Evolutionary conservation across 768 basidiomycete genomes (phyloP), one percentile per base, ranked within the genome.

Genomic region (Kwoniella europaea): DNA sequence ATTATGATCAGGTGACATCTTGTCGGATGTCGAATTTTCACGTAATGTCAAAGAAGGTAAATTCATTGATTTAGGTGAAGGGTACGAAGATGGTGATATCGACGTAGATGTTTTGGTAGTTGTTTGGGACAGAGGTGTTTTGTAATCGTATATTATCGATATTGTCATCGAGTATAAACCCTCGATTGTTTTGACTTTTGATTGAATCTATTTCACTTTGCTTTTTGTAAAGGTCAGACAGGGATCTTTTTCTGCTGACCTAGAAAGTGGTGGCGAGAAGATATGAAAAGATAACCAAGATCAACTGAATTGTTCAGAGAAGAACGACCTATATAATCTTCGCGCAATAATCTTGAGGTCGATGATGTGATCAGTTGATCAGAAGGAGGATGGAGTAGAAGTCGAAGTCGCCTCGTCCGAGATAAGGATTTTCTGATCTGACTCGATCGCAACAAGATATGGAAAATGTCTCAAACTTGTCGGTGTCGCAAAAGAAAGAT

Each of bases 31-130:
- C 41, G 71, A 62, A 42, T 55, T 66, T 20, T 71, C 71, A 16
- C 53, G 18, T 10, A 63, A 52, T 1, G 60, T 55, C 12, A 71
- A 24, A 20, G 66, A 44, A 20, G 71, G 63, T 2, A 63, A 29
- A 44, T 65, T 59, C 69, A 71, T 71, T 7, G 69, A 71, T 66
- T 71, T 71, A 5, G 69, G 69, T 53, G 64, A 71, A 55, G 64
- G 69, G 20, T 71, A 66, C 18, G 22, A 35, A 18, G 61, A 42
- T 24, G 67, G 67, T 13, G 67, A 67, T 43, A 35, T 20, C 53
- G 63, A 59, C 4, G 62, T 22, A 18, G 62, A 29, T 52, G 4
- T 16, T 59, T 67, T 44, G 56, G 13, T 13, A 18, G 54, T 56
- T 10, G 43, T 4, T 24, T 24, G n/a, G 41, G 24, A 10, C 44